These are phyloP conservation scores for Thermothelomyces thermophilus DNA, from an alignment of 2,329 filamentous ascomycete species.

Conservation along the genomic window DNA sequence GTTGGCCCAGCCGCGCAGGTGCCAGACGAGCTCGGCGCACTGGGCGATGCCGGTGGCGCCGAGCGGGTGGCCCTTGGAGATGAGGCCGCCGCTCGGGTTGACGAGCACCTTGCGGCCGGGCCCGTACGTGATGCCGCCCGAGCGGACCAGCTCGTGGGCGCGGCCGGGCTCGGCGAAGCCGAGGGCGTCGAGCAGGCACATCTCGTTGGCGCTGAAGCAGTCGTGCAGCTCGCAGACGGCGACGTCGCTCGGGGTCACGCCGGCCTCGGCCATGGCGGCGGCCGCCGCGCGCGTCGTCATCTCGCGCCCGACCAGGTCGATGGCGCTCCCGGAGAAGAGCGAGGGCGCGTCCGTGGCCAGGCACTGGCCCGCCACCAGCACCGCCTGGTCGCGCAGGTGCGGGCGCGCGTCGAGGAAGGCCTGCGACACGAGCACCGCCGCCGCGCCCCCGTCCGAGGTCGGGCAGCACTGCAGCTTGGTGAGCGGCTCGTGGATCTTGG, in stretches of 20 bases:
- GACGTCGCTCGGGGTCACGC: slow-evolving; percentile 60
- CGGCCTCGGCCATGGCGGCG: slow-evolving; percentile 67
- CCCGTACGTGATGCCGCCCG: slow-evolving; percentile 87
- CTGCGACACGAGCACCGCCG: slow-evolving; percentile 83
- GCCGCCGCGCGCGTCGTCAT: slow-evolving; percentile 71
- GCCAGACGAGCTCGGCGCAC: slow-evolving; percentile 92
- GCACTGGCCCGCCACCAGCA: slow-evolving; percentile 81
- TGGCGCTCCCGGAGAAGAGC: slow-evolving; percentile 72
- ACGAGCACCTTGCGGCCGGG: slow-evolving; percentile 74
- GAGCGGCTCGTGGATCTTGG: slow-evolving; percentile 77
- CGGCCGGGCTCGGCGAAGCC: slow-evolving; percentile 72
- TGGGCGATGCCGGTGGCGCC: slow-evolving; percentile 93
- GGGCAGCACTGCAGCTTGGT: slow-evolving; percentile 99
- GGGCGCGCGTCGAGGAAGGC: slow-evolving; percentile 80
- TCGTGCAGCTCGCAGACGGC: slow-evolving; percentile 91
- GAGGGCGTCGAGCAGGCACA: slow-evolving; percentile 82
- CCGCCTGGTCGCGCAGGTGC: slow-evolving; percentile 72
- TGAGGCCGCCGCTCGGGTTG: slow-evolving; percentile 90
- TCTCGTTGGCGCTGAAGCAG: slow-evolving; percentile 93
- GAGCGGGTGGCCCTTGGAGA: slow-evolving; percentile 92
- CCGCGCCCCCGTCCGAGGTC: slow-evolving; percentile 86
- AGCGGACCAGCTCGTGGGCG: slow-evolving; percentile 83
- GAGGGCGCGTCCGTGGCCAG: slow-evolving; percentile 76
- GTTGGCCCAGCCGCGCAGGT: slow-evolving; percentile 91
- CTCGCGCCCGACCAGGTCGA: slow-evolving; percentile 82